Evolutionary conservation across 768 basidiomycete species (phyloP).

Genomic region (Pleurotus pulmonarius): DNA sequence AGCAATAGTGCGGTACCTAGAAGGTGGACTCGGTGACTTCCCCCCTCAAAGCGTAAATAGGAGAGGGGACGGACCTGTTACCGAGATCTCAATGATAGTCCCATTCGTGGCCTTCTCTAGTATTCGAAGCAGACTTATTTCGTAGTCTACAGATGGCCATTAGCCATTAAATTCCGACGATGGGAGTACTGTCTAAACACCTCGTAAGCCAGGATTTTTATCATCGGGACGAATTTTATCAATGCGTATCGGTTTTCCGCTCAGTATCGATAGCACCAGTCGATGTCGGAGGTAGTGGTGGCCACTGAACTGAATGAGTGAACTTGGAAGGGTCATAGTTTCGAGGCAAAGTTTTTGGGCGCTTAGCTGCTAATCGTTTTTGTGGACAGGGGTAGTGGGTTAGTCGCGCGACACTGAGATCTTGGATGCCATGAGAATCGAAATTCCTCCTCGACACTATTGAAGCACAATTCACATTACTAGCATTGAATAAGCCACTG

Average conservation of each 20-base stretch:
- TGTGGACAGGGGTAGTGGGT: too few relatives aligned
- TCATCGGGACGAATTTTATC: conserved; percentile 88
- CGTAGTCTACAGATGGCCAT: conserved; percentile 60
- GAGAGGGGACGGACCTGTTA: conserved; percentile 62
- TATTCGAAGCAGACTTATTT: conserved; percentile 84
- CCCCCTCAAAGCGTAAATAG: not conserved
- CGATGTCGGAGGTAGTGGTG: conserved; percentile 83
- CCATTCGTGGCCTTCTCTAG: conserved; percentile 93
- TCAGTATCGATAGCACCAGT: conserved; percentile 84
- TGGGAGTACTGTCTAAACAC: conserved; percentile 33
- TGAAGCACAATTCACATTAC: too few relatives aligned
- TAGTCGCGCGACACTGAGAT: too few relatives aligned
- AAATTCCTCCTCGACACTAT: too few relatives aligned
- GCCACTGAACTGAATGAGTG: conserved; percentile 62
- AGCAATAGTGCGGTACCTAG: conserved; percentile 88
- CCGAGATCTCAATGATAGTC: conserved; percentile 90
- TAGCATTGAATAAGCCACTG: too few relatives aligned
- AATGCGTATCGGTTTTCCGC: conserved; percentile 80
- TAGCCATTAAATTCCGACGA: not conserved
- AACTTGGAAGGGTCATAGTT: conserved; percentile 36
- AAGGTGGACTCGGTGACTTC: not conserved
- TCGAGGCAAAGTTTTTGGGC: not conserved
- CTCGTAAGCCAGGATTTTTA: conserved; percentile 93
- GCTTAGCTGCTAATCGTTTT: too few relatives aligned
- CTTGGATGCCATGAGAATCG: too few relatives aligned